Percentiles rank a stretch among this genome's conserved stretches.
phyloP scores from a whole-genome alignment of 2,329 filamentous ascomycete genomes.

The Claviceps digitariae region DNA sequence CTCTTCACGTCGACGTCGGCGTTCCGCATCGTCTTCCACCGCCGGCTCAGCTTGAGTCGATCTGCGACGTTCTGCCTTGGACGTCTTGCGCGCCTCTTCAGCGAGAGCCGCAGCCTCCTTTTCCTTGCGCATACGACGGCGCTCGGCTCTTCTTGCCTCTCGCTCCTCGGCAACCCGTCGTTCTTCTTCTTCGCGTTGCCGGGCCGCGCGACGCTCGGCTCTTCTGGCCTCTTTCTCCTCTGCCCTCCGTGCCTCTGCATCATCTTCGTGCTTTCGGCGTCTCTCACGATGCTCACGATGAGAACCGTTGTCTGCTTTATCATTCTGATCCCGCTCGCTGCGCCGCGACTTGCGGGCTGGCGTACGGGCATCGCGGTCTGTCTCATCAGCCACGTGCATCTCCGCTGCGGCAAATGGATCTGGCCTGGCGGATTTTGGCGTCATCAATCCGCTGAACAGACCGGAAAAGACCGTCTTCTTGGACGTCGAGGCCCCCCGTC shows the following conservation, averaged over 20 bases:
- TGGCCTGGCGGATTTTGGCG: slow-evolving; percentile 28
- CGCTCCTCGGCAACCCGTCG: slow-evolving; percentile 34
- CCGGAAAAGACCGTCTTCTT: slow-evolving; percentile 43
- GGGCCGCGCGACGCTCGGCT: slow-evolving; percentile 37
- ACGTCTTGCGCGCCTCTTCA: slow-evolving; percentile 29
- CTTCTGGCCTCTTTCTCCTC: slow-evolving; percentile 47
- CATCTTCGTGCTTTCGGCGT: slow-evolving; percentile 41
- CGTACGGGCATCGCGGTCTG: slow-evolving; percentile 46
- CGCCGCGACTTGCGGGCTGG: slow-evolving; percentile 48
- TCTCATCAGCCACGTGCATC: slow-evolving; percentile 30
- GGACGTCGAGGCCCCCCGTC: slow-evolving; percentile 23
- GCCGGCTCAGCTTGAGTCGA: slow-evolving; percentile 26
- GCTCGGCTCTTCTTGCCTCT: slow-evolving; percentile 35
- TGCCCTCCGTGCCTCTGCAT: slow-evolving; percentile 35
- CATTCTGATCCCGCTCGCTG: slow-evolving; percentile 34
- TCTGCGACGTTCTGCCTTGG: slow-evolving; percentile 36
- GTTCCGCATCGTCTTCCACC: slow-evolving; percentile 37
- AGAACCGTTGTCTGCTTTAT: slow-evolving; percentile 32
- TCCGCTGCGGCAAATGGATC: slow-evolving; percentile 38
- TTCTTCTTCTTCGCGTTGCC: slow-evolving; percentile 35
- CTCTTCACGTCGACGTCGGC: slow-evolving; percentile 39
- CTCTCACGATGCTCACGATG: slow-evolving; percentile 43
- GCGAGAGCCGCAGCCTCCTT: slow-evolving; percentile 30
- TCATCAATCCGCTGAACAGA: slow-evolving; percentile 48
- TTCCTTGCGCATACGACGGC: slow-evolving; percentile 35